Conservation (phyloP, 2,329 filamentous ascomycete species). For the Emmonsia crescens region DNA sequence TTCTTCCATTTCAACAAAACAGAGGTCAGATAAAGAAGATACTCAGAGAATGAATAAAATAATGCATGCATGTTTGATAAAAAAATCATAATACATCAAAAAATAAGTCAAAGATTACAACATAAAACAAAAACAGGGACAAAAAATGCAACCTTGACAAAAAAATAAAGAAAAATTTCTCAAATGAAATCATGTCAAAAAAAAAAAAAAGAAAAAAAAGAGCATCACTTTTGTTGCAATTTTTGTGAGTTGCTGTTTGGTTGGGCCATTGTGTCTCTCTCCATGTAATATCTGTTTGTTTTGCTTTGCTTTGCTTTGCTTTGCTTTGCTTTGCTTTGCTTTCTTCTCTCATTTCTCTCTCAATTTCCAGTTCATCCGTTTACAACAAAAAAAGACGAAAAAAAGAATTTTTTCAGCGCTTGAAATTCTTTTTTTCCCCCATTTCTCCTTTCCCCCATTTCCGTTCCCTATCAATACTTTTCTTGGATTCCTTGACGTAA, state of each 20-base stretch:
- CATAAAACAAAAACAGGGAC: neutral
- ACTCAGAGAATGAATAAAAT: neutral
- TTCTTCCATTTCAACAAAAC: too few relatives aligned
- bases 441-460: neutral
- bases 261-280: too few relatives aligned
- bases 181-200: neutral
- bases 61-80: neutral
- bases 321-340: neutral
- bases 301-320: neutral
- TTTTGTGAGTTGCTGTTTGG: neutral
- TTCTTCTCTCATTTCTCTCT: neutral
- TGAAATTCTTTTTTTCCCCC: neutral
- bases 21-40: too few relatives aligned
- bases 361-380: neutral
- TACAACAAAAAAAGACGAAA: neutral
- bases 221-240: neutral
- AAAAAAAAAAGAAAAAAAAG: neutral
- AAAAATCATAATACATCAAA: neutral
- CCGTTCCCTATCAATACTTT: slow-evolving; percentile 1
- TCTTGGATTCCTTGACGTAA: neutral
- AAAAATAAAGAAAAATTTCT: neutral
- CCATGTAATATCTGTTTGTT: too few relatives aligned
- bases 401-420: neutral
- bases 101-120: neutral
- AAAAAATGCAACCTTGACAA: neutral